phyloP scores from a whole-genome alignment of 2,329 filamentous ascomycete species.

The Sarocladium oryzae region DNA sequence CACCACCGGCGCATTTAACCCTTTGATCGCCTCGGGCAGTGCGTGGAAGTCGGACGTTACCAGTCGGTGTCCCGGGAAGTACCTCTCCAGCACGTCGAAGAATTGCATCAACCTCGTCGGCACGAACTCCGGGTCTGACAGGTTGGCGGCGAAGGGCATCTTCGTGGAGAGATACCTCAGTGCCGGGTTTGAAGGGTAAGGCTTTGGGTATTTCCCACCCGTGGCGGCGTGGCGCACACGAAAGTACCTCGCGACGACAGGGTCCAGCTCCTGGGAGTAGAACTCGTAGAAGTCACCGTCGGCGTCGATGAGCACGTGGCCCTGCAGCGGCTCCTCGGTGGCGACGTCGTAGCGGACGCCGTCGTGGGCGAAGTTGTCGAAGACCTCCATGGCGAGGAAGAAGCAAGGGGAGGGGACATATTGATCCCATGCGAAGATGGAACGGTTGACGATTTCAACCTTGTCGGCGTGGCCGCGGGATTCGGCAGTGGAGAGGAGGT shows the following conservation, averaged over 20 bases:
- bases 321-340: slow-evolving; percentile 80
- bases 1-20: slow-evolving; percentile 89
- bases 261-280: slow-evolving; percentile 75
- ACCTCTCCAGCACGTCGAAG: slow-evolving; percentile 81
- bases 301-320: slow-evolving; percentile 76
- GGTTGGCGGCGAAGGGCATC: slow-evolving; percentile 66
- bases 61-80: slow-evolving; percentile 85
- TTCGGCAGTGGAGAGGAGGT: slow-evolving; percentile 60
- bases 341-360: slow-evolving; percentile 80
- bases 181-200: slow-evolving; percentile 47
- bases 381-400: slow-evolving; percentile 96
- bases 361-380: slow-evolving; percentile 98
- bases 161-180: slow-evolving; percentile 56
- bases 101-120: slow-evolving; percentile 94
- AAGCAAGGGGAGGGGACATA: slow-evolving; percentile 92
- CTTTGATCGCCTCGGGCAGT: slow-evolving; percentile 74
- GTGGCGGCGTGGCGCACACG: slow-evolving; percentile 76
- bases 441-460: slow-evolving; percentile 90
- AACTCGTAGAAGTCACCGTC: slow-evolving; percentile 93
- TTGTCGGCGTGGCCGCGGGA: slow-evolving; percentile 72
- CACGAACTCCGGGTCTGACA: slow-evolving; percentile 84
- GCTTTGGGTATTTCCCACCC: slow-evolving; percentile 54
- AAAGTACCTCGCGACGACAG: slow-evolving; percentile 74
- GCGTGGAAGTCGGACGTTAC: slow-evolving; percentile 86
- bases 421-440: slow-evolving; percentile 88